phyloP scores from a whole-genome alignment of 805 yeast genomes.

The Teunomyces atbi region DNA sequence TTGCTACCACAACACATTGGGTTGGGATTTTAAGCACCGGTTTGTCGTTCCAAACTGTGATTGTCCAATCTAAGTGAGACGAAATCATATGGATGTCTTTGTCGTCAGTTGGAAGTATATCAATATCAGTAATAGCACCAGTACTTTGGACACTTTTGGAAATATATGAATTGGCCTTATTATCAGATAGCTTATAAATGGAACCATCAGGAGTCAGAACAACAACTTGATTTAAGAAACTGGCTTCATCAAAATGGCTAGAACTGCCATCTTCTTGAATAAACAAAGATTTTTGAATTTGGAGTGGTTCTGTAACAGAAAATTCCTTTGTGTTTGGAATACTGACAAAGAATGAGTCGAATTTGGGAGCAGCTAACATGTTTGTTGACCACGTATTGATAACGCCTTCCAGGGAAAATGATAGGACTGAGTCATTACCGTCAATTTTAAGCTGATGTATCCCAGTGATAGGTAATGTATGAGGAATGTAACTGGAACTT shows the following conservation, averaged over 20 bases:
- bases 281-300: conserved; percentile 7
- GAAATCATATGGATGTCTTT: conserved; percentile 12
- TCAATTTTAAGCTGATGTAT: conserved; percentile 21
- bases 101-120: background rate
- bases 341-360: conserved; percentile 13
- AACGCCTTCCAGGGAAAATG: conserved; percentile 25
- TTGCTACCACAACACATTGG: conserved; percentile 15
- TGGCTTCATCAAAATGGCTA: conserved; percentile 6
- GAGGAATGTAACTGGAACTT: conserved; percentile 11
- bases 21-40: conserved; percentile 22
- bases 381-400: conserved; percentile 36
- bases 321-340: conserved; percentile 9
- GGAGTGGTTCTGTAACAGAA: conserved; percentile 8
- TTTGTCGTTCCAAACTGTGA: conserved; percentile 18
- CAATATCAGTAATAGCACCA: conserved; percentile 7
- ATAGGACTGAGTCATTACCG: conserved; percentile 19
- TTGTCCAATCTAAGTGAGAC: conserved; percentile 23
- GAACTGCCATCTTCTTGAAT: conserved; percentile 2
- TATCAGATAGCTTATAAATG: conserved; percentile 17
- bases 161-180: conserved; percentile 13
- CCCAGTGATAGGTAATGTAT: conserved; percentile 21
- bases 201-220: conserved; percentile 20
- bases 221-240: conserved; percentile 18
- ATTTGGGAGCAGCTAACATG: conserved; percentile 28
- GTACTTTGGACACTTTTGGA: background rate